These are phyloP conservation scores for Salix koriyanagi DNA, from an alignment of 345 rosid species.

Conservation along the genomic window DNA sequence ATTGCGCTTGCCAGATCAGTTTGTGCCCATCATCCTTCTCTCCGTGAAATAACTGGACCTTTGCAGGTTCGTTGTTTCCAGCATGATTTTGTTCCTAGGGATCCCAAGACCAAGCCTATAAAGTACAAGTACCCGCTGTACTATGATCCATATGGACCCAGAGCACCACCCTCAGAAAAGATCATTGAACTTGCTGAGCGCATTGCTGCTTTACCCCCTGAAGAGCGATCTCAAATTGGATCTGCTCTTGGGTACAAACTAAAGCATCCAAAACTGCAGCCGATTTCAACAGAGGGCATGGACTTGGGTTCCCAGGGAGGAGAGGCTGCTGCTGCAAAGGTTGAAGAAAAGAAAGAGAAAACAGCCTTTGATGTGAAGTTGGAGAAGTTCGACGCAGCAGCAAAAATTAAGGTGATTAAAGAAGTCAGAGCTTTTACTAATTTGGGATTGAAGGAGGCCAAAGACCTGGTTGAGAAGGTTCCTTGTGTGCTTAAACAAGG, in stretches of 20 bases:
- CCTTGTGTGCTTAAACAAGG: slow-evolving; percentile 46
- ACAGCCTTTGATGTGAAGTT: slow-evolving; percentile 45
- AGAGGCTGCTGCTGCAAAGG: slow-evolving; percentile 21
- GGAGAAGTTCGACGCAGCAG: slow-evolving; percentile 50
- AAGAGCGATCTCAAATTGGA: slow-evolving; percentile 39
- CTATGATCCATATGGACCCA: slow-evolving; percentile 57
- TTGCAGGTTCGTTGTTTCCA: slow-evolving; percentile 49
- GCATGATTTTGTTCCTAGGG: slow-evolving; percentile 48
- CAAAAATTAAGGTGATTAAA: slow-evolving; percentile 48
- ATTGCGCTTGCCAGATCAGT: slow-evolving; percentile 20
- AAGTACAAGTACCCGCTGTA: slow-evolving; percentile 45
- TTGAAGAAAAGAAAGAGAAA: slow-evolving; percentile 39
- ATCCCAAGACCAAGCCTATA: slow-evolving; percentile 43
- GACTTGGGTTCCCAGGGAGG: slow-evolving; percentile 30
- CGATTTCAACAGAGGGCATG: slow-evolving; percentile 32
- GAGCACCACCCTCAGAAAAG: slow-evolving; percentile 49
- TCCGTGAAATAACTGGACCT: slow-evolving; percentile 23
- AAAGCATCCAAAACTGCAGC: slow-evolving; percentile 29
- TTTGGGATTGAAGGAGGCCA: slow-evolving; percentile 54
- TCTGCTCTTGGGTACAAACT: slow-evolving; percentile 29
- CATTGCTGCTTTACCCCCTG: slow-evolving; percentile 35
- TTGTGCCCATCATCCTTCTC: slow-evolving; percentile 1
- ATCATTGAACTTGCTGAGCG: slow-evolving; percentile 51
- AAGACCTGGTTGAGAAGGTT: slow-evolving; percentile 46
- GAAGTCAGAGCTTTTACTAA: slow-evolving; percentile 43